Base-by-base conservation (phyloP, 176 grass and related monocot species). In the Lolium perenne region DNA sequence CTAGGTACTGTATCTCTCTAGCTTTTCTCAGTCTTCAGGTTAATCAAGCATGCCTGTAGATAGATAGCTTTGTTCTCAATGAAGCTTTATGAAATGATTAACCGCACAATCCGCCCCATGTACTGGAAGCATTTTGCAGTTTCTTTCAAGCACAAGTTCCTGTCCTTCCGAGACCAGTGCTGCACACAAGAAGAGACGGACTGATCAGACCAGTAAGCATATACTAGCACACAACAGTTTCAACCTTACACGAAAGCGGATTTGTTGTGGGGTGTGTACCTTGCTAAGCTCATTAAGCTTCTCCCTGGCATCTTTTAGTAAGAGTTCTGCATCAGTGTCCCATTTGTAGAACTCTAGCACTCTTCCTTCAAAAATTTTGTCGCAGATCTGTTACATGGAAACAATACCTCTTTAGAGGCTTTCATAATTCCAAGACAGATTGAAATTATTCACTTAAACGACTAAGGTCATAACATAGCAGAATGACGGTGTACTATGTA, bases 101-200 rank as follows among this genome's bases (percentile, higher is more conserved):
- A 87, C 48, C 97, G 97, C 68, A 94, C 72, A 16, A 99, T 95
- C 54, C 79, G 87, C 14, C 92, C 97, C 73, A 89, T 65, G 86
- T 84, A 90, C 50, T 90, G 86, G 65, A 96, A 96, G 76, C 93
- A 95, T 84, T 96, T 99, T 10, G 71, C 71, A 54, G 92, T 76
- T 86, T 99, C 97, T 85, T 83, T 94, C 79, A 99, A 88, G 76
- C 97, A 96, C 60, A 83, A 80, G 64, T 88, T 96, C 87, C 93
- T 99, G 71, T 91, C 92, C 70, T 96, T 90, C 55, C 97, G 92
- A 75, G 94, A 82, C 97, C 94, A 99, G 53, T 99, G 92, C 97
- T 96, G 92, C 66, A 87, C 6, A 71, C 38, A 29, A 80, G 10
- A 76, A 60, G 20, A 40, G 38, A 85, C 35, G 11, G 38, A 71